Evolutionary conservation across 1,139 yeast genomes (phyloP).

Genomic region (Geotrichum candidum): DNA sequence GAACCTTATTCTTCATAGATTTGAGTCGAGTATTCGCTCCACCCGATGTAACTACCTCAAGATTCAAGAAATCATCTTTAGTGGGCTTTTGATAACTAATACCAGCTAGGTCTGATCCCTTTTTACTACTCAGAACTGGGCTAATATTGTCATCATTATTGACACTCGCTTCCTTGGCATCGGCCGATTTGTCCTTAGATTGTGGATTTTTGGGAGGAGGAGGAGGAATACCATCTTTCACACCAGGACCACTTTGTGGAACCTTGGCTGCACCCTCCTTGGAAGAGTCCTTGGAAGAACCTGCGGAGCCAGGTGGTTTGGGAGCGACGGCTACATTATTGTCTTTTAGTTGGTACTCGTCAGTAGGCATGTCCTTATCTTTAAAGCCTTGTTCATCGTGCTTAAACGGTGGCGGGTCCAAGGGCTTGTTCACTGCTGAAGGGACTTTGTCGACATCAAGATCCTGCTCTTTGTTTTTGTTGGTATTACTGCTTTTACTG

Average conservation of each 20-base stretch:
- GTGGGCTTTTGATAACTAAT: not conserved
- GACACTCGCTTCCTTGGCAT: not conserved
- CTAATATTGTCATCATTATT: not conserved
- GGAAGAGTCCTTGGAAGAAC: not conserved
- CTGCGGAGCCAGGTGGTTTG: slow-evolving; percentile 9
- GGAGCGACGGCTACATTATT: slow-evolving; percentile 11
- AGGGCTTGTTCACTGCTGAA: slow-evolving; percentile 2
- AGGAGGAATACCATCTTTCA: slow-evolving; percentile 4
- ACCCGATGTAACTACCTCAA: slow-evolving; percentile 17
- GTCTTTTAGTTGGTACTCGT: slow-evolving; percentile 6
- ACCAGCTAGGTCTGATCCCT: not conserved
- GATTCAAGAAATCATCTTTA: slow-evolving; percentile 3
- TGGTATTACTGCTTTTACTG: too few relatives aligned
- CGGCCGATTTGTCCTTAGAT: not conserved
- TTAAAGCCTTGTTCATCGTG: slow-evolving; percentile 8
- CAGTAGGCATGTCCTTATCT: not conserved
- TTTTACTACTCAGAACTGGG: not conserved
- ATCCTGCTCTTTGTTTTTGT: not conserved
- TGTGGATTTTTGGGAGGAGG: slow-evolving; percentile 1
- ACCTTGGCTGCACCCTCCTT: not conserved
- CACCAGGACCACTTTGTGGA: slow-evolving; percentile 2
- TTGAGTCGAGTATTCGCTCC: slow-evolving; percentile 16
- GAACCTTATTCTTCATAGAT: not conserved
- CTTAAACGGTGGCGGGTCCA: slow-evolving; percentile 8
- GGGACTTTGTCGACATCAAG: slow-evolving; percentile 11